Evolutionary conservation across 208 protist species (phyloP), one percentile per base, ranked within the genome.

Genomic region (Polymyxa betae): DNA sequence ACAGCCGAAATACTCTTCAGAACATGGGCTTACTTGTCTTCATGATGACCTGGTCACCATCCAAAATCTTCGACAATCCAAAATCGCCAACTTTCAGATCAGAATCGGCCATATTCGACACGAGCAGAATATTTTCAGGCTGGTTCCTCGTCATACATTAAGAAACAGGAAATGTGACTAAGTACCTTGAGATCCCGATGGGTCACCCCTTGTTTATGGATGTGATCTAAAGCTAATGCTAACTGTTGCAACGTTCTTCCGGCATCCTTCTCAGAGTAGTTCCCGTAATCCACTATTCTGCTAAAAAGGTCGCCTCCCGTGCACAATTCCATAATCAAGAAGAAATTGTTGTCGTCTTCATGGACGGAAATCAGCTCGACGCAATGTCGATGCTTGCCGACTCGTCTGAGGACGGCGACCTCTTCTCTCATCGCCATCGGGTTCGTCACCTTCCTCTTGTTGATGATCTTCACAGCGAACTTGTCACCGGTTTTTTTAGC

Each of bases 281-380:
- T 90, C 12, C 44, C 49, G 38, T 88, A 16, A 68, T 91, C 91
- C 16, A 32, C 35, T 0, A 93, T 93, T 40, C 88, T 0, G 91
- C 32, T 24, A 0, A 92, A 72, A 0, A 93, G 88, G 41, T 92
- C 91, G 5, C 72, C 91, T 38, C 92, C 92, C 24, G 5, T 60
- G 72, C 91, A 93, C 12, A 92, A 49, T 0, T 93, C 92, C 92
- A 93, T 93, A 24, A 92, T 45, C 38, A 93, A 43, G 88, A 89
- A 93, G 38, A 93, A 92, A 45, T 90, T 82, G 16, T 5, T 38
- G 16, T 82, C 72, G 72, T 82, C 72, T 43, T 82, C 72, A n/a
- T 45, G 40, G 35, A 82, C 72, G 16, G 5, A 5, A 43, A 82
- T 20, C 72, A 82, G 72, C 5, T 82, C 16, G n/a, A 82, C 40